Evolutionary conservation across 176 grass and related monocot species (phyloP).

Genomic region (Puya raimondii): DNA sequence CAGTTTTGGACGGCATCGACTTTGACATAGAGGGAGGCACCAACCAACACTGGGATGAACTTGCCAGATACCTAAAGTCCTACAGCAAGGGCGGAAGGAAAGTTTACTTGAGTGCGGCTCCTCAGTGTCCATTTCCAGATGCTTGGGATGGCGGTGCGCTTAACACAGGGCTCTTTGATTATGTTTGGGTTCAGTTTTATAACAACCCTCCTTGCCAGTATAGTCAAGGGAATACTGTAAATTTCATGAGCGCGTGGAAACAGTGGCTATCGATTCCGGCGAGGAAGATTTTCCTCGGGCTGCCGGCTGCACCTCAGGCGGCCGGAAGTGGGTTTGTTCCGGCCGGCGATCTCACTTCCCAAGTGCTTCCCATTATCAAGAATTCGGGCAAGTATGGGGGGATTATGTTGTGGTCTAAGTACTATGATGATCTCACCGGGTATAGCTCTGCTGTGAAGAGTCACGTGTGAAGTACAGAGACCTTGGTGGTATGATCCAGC

Average conservation of each 20-base stretch:
- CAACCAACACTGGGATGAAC: conserved; percentile 51
- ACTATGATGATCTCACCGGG: conserved; percentile 44
- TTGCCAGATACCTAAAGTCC: conserved; percentile 38
- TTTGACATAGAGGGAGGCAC: conserved; percentile 73
- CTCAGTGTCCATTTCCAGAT: conserved; percentile 74
- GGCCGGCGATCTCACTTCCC: conserved; percentile 17
- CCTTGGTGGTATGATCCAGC: too few species aligned
- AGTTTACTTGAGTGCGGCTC: conserved; percentile 44
- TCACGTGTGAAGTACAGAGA: conserved; percentile 16
- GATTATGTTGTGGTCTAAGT: conserved; percentile 74
- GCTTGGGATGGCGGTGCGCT: conserved; percentile 46
- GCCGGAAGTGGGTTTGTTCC: conserved; percentile 56
- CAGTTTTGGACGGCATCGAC: conserved; percentile 63
- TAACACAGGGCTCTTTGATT: conserved; percentile 23
- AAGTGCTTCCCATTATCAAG: conserved; percentile 46
- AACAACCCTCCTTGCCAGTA: conserved; percentile 23
- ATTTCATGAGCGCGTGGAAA: conserved; percentile 40
- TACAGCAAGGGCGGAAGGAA: neutral
- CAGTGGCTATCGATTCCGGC: conserved; percentile 38
- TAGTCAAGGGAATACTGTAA: conserved; percentile 6
- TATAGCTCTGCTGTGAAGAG: conserved; percentile 45
- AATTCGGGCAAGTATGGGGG: conserved; percentile 55
- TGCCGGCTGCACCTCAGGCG: conserved; percentile 47
- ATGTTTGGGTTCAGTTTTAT: conserved; percentile 23
- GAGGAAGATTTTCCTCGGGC: conserved; percentile 37